These are phyloP conservation scores for Beauveria scarabaeidicola DNA, from an alignment of 2,329 filamentous ascomycete species.

Conservation along the genomic window DNA sequence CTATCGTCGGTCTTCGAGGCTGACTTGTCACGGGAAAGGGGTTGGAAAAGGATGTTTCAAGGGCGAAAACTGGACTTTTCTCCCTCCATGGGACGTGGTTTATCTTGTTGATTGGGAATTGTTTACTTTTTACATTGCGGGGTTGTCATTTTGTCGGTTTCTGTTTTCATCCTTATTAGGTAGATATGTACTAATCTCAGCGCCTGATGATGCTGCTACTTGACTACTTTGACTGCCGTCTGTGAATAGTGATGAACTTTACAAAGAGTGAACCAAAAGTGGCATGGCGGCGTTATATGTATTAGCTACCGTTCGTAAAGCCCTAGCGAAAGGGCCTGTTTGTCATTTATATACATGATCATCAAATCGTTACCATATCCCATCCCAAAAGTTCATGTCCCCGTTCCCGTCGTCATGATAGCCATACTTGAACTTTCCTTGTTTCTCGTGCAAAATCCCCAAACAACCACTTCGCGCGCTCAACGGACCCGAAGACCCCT, in stretches of 20 bases:
- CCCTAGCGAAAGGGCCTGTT: neutral
- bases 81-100: neutral
- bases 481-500: constrained; percentile 17
- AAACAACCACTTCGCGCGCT: neutral
- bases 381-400: neutral
- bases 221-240: neutral
- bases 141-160: neutral
- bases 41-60: neutral
- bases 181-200: constrained; percentile 10
- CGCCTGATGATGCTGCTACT: neutral
- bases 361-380: constrained; percentile 1
- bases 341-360: neutral
- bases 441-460: neutral
- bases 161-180: neutral
- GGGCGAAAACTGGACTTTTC: neutral
- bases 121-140: neutral
- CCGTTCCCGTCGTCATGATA: too few species aligned
- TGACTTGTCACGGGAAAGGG: neutral
- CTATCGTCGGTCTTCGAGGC: neutral
- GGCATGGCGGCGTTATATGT: neutral
- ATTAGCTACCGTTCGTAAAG: neutral
- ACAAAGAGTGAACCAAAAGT: neutral
- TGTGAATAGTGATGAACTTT: neutral
- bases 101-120: neutral
- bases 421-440: neutral